Base-by-base conservation (phyloP, 2,329 filamentous ascomycete genomes). In the Nemania sp. region DNA sequence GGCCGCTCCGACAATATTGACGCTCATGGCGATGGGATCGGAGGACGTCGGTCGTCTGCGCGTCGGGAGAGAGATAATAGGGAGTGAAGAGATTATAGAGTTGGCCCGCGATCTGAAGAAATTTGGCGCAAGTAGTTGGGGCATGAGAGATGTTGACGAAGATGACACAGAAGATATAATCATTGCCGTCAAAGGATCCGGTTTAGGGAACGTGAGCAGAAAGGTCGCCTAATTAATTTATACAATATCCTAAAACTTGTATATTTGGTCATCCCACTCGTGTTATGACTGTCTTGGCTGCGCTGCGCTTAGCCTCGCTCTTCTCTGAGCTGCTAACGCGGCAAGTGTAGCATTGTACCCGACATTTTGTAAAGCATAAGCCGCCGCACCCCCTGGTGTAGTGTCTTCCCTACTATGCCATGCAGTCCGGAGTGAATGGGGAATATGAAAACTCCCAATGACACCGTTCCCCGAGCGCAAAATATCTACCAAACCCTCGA, bases 11-110 rank as follows among this genome's bases (percentile, higher is more conserved):
- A 93, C 88, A 0, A 80, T 96, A 60, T 72, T 99, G 48, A 89
- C 86, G 15, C 77, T 99, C 59, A 99, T 99, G 94, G 91, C 92
- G 28, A 97, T 99, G 94, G 94, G 94, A 0, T 90, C 89, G 1
- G 94, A 97, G 70, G 94, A 99, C 71, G 91, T 99, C 12, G 94
- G 94, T 4, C 82, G 94, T 54, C 72, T 99, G 61, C 83, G 90
- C 59, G 70, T 99, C 54, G 91, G 92, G 26, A 86, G 84, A 64
- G 89, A 93, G 41, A 84, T 97, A 0, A 73, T 97, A 40, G 92
- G 86, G 0, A 88, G 86, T 2, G 90, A 96, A 68, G 87, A 90
- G 55, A 78, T 91, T 48, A 81, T 99, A 52, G 84, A 85, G 44
- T 75, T 97, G 49, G 92, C 90, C 9, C 81, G 94, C 65, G 94